Conservation (phyloP, 2,329 filamentous ascomycete genomes). For the Ascochyta fabae region DNA sequence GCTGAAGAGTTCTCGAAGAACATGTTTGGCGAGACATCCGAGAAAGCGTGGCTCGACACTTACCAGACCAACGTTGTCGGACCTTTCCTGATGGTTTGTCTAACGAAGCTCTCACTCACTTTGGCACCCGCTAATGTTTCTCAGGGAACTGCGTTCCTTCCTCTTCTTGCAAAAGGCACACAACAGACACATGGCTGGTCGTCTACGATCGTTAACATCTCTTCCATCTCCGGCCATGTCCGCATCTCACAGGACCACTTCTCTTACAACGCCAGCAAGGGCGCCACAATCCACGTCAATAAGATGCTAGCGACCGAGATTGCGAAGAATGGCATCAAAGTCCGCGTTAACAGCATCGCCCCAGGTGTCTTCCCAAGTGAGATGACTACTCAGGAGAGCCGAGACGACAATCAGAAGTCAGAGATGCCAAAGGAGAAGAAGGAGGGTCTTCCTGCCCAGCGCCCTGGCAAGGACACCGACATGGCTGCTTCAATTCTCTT, state of each 20-base stretch:
- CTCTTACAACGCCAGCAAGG: slow-evolving; percentile 59
- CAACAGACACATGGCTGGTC: slow-evolving; percentile 53
- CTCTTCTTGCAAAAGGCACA: slow-evolving; percentile 53
- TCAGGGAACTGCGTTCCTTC: slow-evolving; percentile 52
- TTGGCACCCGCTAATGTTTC: neutral
- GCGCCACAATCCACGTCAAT: slow-evolving; percentile 61
- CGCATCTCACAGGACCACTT: slow-evolving; percentile 57
- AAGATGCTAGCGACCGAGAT: slow-evolving; percentile 63
- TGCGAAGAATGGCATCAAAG: slow-evolving; percentile 58
- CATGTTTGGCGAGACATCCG: slow-evolving; percentile 53
- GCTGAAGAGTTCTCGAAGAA: slow-evolving; percentile 55
- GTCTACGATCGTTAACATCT: slow-evolving; percentile 56
- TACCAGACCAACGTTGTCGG: slow-evolving; percentile 57
- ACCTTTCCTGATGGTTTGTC: slow-evolving; percentile 52
- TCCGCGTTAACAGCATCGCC: slow-evolving; percentile 64
- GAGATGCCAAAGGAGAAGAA: slow-evolving; percentile 61
- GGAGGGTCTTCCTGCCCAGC: slow-evolving; percentile 56
- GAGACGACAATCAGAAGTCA: slow-evolving; percentile 60
- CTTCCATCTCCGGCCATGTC: slow-evolving; percentile 54
- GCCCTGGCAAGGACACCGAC: slow-evolving; percentile 63
- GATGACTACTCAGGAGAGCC: slow-evolving; percentile 62
- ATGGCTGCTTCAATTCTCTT: slow-evolving; percentile 56
- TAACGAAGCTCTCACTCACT: neutral
- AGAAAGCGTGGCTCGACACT: slow-evolving; percentile 55
- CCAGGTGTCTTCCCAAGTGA: slow-evolving; percentile 65